Evolutionary conservation across 306 rosid species (phyloP), one percentile per base, ranked within the genome.

Genomic region (Biancaea sappan): DNA sequence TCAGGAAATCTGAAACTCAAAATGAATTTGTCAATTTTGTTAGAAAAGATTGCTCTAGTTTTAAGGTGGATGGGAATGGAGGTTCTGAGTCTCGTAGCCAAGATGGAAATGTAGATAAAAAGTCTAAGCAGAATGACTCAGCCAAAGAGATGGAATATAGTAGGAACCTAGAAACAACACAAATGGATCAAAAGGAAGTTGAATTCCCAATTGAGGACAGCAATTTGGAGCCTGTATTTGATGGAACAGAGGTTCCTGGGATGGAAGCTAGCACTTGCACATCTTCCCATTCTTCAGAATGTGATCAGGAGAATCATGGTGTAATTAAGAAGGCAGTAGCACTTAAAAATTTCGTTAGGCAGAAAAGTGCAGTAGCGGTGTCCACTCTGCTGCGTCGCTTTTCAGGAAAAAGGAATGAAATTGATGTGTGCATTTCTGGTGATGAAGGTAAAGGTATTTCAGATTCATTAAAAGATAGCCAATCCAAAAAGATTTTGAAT

Each of bases 291-390:
- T 86, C 83, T 73, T 41, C 41, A 43, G 91, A 91, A 47, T 70
- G 37, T 19, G 92, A 87, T 81, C 80, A 59, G 31, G 96, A 88
- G 66, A 60, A 74, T 52, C 84, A 84, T 28, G 86, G 93, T 73
- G 91, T 94, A 65, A 95, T 87, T 62, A 94, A 86, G 66, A 91
- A 87, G 81, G 97, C 94, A 0, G 87, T 83, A 67, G 88, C 96
- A 22, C 82, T 94, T 34, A 94, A 78, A 72, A 94, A 91, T 75
- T 76, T 91, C 52, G 92, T 89, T n/a, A 86, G 78, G 89, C 84
- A 81, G 80, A 94, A 84, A 75, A 77, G 96, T 66, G 80, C 77
- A 26, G 85, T 82, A 66, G 97, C 87, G 63, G 94, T 91, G 40
- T 86, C 97, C 48, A 85, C 52, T 29, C 65, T 94, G 79, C 80